Percentiles rank a stretch among this genome's conserved stretches.
These are phyloP conservation scores for Alternaria brassicae DNA, from an alignment of 2,329 filamentous ascomycete species.

Conservation along the genomic window DNA sequence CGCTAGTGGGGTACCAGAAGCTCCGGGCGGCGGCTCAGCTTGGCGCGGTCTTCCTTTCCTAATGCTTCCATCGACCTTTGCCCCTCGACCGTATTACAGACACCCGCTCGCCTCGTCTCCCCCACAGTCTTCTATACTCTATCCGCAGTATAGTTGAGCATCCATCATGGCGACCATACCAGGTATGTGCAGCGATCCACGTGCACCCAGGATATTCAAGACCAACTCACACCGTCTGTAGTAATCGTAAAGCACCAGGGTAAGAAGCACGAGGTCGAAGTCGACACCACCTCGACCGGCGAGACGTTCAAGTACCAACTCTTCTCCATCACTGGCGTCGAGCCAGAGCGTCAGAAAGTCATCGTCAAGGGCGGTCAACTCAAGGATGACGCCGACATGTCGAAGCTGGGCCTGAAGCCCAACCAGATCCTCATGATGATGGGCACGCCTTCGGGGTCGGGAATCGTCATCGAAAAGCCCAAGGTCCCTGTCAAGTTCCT, in stretches of 20 bases:
- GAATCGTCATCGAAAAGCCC: constrained; percentile 70
- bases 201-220: constrained; percentile 3
- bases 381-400: constrained; percentile 91
- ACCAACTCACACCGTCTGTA: constrained; percentile 51
- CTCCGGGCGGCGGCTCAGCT: constrained; percentile 28
- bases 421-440: constrained; percentile 95
- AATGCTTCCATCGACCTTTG: constrained; percentile 42
- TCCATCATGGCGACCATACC: constrained; percentile 48
- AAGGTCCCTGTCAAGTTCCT: constrained; percentile 85
- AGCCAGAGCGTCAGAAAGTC: constrained; percentile 95
- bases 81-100: constrained; percentile 37
- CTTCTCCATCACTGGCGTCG: constrained; percentile 93
- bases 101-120: constrained; percentile 19
- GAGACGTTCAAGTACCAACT: constrained; percentile 96
- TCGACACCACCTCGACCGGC: constrained; percentile 83
- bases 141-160: constrained; percentile 6
- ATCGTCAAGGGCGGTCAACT: constrained; percentile 92
- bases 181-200: constrained; percentile 29
- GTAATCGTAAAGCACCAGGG: constrained; percentile 94
- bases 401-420: constrained; percentile 82
- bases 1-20: constrained; percentile 32
- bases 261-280: constrained; percentile 92
- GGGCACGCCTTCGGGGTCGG: constrained; percentile 78
- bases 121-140: background rate
- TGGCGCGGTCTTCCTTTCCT: constrained; percentile 35